Percentiles rank a stretch among this genome's conserved stretches.
These are phyloP conservation scores for Atkinsonella texensis DNA, from an alignment of 2,329 filamentous ascomycete species.

Conservation along the genomic window DNA sequence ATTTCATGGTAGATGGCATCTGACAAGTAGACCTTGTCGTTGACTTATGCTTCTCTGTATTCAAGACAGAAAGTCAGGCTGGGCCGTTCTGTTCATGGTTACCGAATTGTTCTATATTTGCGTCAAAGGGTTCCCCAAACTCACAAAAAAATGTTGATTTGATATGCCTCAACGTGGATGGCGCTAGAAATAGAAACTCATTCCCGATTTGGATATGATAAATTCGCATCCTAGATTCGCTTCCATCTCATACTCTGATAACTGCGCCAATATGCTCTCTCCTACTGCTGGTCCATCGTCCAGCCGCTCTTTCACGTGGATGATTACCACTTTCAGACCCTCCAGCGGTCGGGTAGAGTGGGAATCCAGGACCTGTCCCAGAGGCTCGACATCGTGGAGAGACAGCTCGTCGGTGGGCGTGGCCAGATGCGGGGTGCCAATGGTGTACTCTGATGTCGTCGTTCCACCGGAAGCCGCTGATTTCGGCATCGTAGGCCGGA, in stretches of 20 bases:
- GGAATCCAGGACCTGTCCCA: slow-evolving; percentile 12
- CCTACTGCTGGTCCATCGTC: slow-evolving; percentile 54
- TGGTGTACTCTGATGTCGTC: not conserved
- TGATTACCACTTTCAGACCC: slow-evolving; percentile 73
- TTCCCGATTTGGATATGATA: slow-evolving; percentile 55
- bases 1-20: not conserved
- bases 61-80: too few species aligned
- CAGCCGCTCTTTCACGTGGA: slow-evolving; percentile 85
- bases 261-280: slow-evolving; percentile 57
- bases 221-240: slow-evolving; percentile 68
- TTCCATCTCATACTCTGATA: slow-evolving; percentile 53
- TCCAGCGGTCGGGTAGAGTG: slow-evolving; percentile 40
- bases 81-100: too few species aligned
- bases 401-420: slow-evolving; percentile 37
- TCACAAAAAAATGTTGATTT: too few species aligned
- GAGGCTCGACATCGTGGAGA: slow-evolving; percentile 24
- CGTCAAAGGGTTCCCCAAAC: too few species aligned
- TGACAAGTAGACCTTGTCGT: not conserved
- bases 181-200: slow-evolving; percentile 39
- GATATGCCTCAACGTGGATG: not conserved
- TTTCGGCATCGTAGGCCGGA: slow-evolving; percentile 16
- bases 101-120: too few species aligned
- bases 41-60: not conserved
- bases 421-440: slow-evolving; percentile 30
- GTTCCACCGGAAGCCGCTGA: slow-evolving; percentile 8